Evolutionary conservation across 352 stramenopile genomes (phyloP).

Genomic region (Pythium monospermum): DNA sequence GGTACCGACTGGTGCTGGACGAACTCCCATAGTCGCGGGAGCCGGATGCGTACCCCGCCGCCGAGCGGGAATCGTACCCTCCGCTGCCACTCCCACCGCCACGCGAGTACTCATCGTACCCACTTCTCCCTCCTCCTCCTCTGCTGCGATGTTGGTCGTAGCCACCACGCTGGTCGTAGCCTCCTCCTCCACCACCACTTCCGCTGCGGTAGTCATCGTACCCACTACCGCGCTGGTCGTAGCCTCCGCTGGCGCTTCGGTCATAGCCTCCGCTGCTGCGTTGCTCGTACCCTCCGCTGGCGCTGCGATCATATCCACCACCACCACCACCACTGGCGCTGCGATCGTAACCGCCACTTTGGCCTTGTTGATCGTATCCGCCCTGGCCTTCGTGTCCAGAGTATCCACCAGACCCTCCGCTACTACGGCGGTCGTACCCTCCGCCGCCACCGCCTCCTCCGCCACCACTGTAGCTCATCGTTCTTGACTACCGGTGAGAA

Average conservation of each 20-base stretch:
- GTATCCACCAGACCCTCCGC: constrained; percentile 9
- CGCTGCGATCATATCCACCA: constrained; percentile 1
- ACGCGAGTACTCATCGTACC: too few relatives aligned
- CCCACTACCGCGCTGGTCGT: constrained; percentile 16
- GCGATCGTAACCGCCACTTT: constrained; percentile 13
- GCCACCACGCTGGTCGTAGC: constrained; percentile 23
- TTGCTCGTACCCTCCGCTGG: constrained; percentile 29
- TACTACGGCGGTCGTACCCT: constrained; percentile 25
- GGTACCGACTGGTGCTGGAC: too few relatives aligned
- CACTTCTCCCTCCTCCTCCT: constrained; percentile 8
- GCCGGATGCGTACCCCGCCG: too few relatives aligned
- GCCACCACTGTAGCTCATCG: constrained; percentile 43
- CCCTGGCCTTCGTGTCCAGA: constrained; percentile 5
- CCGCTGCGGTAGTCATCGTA: constrained; percentile 19
- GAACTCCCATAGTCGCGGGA: too few relatives aligned
- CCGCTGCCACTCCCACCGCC: too few relatives aligned
- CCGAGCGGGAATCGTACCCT: too few relatives aligned
- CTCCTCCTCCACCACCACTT: constrained; percentile 14
- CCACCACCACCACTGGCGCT: neutral
- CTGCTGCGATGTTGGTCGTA: constrained; percentile 18
- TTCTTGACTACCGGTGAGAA: constrained; percentile 1
- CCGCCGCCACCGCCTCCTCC: constrained; percentile 26
- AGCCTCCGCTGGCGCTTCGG: constrained; percentile 14
- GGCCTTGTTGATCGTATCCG: constrained; percentile 10
- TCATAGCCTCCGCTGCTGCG: constrained; percentile 18